Evolutionary conservation across 352 stramenopile genomes (phyloP), one percentile per base, ranked within the genome.

Genomic region (Pythium phragmiticola): DNA sequence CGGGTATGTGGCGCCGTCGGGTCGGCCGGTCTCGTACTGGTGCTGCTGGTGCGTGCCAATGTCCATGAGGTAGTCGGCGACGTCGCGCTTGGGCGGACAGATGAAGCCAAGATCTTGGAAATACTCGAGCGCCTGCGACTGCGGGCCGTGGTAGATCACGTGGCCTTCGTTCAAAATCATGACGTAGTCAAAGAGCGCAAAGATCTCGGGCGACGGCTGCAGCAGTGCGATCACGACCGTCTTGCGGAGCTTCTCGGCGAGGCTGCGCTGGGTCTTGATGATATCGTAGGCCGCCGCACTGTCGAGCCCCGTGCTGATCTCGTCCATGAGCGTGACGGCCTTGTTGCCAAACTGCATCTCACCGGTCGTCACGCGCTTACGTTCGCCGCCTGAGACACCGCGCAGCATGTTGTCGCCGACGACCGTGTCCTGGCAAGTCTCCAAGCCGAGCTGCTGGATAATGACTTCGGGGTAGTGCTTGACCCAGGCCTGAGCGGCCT

Each of bases 291-390:
- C 53, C 13, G 63, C 63, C 1, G 63, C 63, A 54, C 55, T 65
- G 49, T 69, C 90, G 16, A 98, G 74, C 8, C 92, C 92, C 26
- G 87, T 97, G 51, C 76, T 89, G 63, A 98, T 95, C 73, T 92
- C 81, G 72, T 98, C 90, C 63, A 78, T 79, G 49, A 89, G 82
- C 23, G 80, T 58, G 17, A 95, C 76, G 17, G 63, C 70, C 56
- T 73, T 66, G 28, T 64, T 63, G 28, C 69, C 65, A 49, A 85
- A 74, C 41, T 92, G 69, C 75, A 98, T 97, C 75, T 84, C 72
- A 52, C 73, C 75, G 0, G 66, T 64, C 39, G 63, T 70, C 56
- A 70, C 63, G 51, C 63, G 63, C 56, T 70, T 70, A 39, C 63
- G 63, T 28, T 85, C 75, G 12, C 76, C 76, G 39, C 76, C 76